These are phyloP conservation scores for Ceratobasidium sp. DNA, from an alignment of 1,284 basidiomycete genomes.

Conservation along the genomic window DNA sequence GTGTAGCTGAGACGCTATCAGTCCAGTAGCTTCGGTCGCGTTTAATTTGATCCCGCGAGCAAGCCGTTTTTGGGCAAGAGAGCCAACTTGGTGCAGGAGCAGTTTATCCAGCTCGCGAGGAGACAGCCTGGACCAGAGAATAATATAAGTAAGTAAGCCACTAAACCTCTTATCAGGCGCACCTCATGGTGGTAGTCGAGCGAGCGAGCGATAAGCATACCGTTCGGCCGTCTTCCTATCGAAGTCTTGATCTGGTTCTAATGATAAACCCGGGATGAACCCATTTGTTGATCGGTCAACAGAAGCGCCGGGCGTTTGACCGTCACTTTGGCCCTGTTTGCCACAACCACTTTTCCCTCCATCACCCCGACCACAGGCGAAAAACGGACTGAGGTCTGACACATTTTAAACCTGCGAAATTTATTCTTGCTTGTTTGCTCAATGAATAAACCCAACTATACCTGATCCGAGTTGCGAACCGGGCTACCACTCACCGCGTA, in stretches of 20 bases:
- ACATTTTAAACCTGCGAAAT: too few relatives aligned
- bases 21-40: constrained; percentile 86
- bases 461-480: too few relatives aligned
- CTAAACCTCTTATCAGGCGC: not conserved
- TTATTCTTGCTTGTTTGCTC: too few relatives aligned
- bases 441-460: too few relatives aligned
- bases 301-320: constrained; percentile 5
- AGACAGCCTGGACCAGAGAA: constrained; percentile 32
- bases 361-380: too few relatives aligned
- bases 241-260: constrained; percentile 22
- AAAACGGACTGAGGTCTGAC: too few relatives aligned
- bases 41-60: constrained; percentile 92
- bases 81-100: constrained; percentile 72
- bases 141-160: not conserved
- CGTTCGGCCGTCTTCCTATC: constrained; percentile 25
- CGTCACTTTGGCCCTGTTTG: not conserved
- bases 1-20: constrained; percentile 92
- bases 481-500: too few relatives aligned
- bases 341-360: not conserved
- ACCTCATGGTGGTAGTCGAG: constrained; percentile 40
- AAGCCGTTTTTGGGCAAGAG: constrained; percentile 92
- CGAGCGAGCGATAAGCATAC: constrained; percentile 29
- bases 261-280: not conserved
- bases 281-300: constrained; percentile 13
- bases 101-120: constrained; percentile 59